A percentile compares a stretch with the other conserved stretches of the same genome.
Conservation (phyloP, 1,284 basidiomycete genomes). For the Tremellales sp. region DNA sequence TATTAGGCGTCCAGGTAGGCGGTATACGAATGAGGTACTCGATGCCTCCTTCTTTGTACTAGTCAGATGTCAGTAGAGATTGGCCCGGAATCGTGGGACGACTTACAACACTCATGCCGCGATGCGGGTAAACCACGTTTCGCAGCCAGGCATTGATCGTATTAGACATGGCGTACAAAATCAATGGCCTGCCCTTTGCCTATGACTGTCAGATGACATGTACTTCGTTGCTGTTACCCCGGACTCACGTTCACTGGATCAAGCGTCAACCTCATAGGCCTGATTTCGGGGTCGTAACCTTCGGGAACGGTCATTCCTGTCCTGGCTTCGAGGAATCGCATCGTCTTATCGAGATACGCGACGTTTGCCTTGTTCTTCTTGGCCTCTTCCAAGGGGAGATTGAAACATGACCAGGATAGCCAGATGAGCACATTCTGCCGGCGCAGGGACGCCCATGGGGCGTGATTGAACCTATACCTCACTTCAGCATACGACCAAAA, state of each 20-base stretch:
- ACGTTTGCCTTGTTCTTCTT: conserved; percentile 52
- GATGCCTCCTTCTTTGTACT: conserved; percentile 48
- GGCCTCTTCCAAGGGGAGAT: conserved; percentile 53
- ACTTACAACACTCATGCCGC: conserved; percentile 29
- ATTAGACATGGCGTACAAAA: conserved; percentile 64
- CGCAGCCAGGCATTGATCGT: conserved; percentile 51
- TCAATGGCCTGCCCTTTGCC: conserved; percentile 59
- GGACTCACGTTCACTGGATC: conserved; percentile 69
- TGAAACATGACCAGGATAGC: conserved; percentile 82
- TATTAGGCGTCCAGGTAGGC: conserved; percentile 57
- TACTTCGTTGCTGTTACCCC: conserved; percentile 24
- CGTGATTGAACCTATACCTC: conserved; percentile 65
- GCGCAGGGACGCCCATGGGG: conserved; percentile 67
- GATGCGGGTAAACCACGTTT: conserved; percentile 28
- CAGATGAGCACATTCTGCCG: conserved; percentile 65
- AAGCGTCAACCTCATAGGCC: conserved; percentile 68
- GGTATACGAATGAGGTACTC: conserved; percentile 71
- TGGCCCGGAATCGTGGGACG: conserved; percentile 6
- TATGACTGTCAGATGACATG: not conserved
- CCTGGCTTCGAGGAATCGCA: conserved; percentile 66
- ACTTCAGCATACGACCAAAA: not conserved
- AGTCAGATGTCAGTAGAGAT: conserved; percentile 6
- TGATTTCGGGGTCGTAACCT: conserved; percentile 58
- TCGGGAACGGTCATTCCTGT: conserved; percentile 63
- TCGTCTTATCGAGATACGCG: conserved; percentile 57